These are phyloP conservation scores for Chlorella sp. DNA, from an alignment of 139 green algal species.

Conservation along the genomic window DNA sequence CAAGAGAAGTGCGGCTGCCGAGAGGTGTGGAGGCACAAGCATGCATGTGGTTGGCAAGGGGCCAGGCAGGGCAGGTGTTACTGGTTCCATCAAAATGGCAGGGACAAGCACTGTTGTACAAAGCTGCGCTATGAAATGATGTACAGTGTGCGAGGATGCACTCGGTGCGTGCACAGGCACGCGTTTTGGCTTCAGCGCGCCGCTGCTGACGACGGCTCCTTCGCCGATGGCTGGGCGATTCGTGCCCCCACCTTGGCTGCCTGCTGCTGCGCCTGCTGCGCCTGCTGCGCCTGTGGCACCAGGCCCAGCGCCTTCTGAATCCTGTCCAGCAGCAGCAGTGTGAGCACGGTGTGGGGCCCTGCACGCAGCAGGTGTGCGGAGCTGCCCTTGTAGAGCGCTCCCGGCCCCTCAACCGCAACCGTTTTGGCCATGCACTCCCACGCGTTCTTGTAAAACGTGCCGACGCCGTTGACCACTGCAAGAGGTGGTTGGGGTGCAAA, in stretches of 20 bases:
- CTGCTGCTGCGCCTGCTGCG: background rate
- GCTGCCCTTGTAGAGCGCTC: slow-evolving; percentile 27
- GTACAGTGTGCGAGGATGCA: background rate
- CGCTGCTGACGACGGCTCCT: too few species aligned
- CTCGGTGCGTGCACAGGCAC: background rate
- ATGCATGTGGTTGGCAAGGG: too few species aligned
- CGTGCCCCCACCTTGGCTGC: background rate
- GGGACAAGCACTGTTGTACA: too few species aligned
- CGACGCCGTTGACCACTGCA: slow-evolving; percentile 21
- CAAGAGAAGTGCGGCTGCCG: too few species aligned
- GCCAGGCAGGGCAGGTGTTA: too few species aligned
- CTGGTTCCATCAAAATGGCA: too few species aligned
- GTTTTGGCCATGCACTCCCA: slow-evolving; percentile 15
- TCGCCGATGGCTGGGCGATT: too few species aligned
- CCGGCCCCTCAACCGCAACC: slow-evolving; percentile 1
- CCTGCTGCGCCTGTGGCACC: background rate
- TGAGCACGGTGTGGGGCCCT: slow-evolving; percentile 28
- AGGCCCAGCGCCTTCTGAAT: slow-evolving; percentile 16
- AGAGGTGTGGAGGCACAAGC: too few species aligned
- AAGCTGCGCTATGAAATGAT: too few species aligned
- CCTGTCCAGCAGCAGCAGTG: slow-evolving; percentile 16
- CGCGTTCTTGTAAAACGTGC: slow-evolving; percentile 14
- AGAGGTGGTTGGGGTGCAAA: background rate
- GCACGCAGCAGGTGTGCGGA: slow-evolving; percentile 27
- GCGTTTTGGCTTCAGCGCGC: background rate